phyloP scores from a whole-genome alignment of 2,329 filamentous ascomycete species.

The Fonsecaea erecta region DNA sequence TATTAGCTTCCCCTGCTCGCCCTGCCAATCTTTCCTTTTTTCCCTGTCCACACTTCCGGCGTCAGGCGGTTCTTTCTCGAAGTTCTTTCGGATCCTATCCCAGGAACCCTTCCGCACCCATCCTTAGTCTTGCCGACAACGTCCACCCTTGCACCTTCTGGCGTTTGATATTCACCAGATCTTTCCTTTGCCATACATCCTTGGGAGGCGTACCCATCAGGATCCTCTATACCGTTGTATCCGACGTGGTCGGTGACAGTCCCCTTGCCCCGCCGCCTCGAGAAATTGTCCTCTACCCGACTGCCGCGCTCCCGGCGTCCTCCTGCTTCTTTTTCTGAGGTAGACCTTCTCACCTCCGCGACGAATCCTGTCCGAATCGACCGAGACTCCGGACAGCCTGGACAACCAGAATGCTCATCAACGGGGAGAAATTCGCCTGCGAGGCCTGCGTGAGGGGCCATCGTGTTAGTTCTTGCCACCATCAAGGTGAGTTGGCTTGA shows the following conservation, averaged over 20 bases:
- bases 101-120: constrained; percentile 14
- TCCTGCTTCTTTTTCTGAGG: background rate
- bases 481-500: constrained; percentile 72
- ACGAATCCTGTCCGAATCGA: background rate
- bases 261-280: background rate
- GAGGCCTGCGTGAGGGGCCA: constrained; percentile 98
- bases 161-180: constrained; percentile 3
- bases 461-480: constrained; percentile 97
- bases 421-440: constrained; percentile 98
- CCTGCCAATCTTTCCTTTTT: constrained; percentile 8
- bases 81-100: constrained; percentile 17
- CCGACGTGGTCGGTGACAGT: background rate
- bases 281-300: constrained; percentile 1
- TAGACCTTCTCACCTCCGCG: background rate
- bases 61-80: constrained; percentile 28
- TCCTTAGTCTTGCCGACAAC: constrained; percentile 17
- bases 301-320: background rate
- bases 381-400: background rate
- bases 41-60: constrained; percentile 17
- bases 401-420: constrained; percentile 68
- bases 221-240: background rate
- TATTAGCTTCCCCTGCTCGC: constrained; percentile 3
- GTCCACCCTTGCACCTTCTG: constrained; percentile 13
- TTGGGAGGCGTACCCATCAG: background rate
- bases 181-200: background rate